These are phyloP conservation scores for Calvatia gigantea DNA, from an alignment of 768 basidiomycete genomes.

Conservation along the genomic window DNA sequence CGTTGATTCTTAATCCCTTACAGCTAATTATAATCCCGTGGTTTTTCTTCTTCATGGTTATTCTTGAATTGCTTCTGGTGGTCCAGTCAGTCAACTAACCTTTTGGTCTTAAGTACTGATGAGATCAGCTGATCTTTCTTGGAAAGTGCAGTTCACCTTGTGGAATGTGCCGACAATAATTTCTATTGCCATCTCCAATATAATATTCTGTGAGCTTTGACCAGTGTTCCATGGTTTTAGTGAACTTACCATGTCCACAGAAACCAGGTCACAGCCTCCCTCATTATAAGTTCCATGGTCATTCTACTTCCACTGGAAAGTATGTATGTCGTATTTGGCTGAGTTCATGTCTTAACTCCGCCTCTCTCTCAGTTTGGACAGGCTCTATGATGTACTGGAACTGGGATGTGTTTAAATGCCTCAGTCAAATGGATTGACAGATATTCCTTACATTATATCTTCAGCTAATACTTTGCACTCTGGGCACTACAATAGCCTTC, in stretches of 20 bases:
- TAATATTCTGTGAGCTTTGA: background rate
- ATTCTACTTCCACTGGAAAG: slow-evolving; percentile 8
- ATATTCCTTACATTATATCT: slow-evolving; percentile 4
- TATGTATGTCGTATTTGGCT: background rate
- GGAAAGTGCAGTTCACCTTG: background rate
- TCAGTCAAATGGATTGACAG: background rate
- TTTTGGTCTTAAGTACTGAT: background rate
- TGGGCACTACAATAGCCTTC: background rate
- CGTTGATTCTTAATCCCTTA: background rate
- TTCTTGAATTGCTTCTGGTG: slow-evolving; percentile 8
- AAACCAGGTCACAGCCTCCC: background rate
- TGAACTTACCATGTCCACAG: background rate
- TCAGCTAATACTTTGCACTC: background rate
- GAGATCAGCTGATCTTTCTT: background rate
- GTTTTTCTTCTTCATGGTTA: slow-evolving; percentile 1
- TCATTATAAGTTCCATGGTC: background rate
- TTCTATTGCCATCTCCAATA: slow-evolving; percentile 12
- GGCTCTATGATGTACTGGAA: slow-evolving; percentile 4
- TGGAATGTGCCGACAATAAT: background rate
- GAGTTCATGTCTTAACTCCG: background rate
- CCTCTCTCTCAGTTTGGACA: slow-evolving; percentile 4
- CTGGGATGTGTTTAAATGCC: slow-evolving; percentile 1
- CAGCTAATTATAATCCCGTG: slow-evolving; percentile 3
- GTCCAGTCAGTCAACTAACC: background rate
- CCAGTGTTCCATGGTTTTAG: background rate